A percentile compares a stretch with the other conserved stretches of the same genome.
phyloP scores from a whole-genome alignment of 768 basidiomycete species.

The Trametes maxima region DNA sequence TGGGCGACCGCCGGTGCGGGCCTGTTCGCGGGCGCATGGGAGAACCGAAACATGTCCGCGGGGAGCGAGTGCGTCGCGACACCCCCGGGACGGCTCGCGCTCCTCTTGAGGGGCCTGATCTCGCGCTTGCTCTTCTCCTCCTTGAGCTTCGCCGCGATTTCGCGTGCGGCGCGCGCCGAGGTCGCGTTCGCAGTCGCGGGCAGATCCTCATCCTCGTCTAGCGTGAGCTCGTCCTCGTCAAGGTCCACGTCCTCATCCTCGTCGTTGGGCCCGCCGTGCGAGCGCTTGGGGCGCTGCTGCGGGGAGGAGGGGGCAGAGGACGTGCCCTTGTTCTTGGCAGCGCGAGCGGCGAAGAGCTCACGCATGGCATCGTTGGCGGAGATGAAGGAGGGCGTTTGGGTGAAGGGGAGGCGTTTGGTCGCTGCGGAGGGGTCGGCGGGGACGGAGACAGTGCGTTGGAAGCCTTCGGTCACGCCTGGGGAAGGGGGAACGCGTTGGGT shows the following conservation, averaged over 20 bases:
- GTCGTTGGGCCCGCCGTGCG: constrained; percentile 11
- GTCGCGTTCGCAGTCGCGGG: not conserved
- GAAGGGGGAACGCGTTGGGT: not conserved
- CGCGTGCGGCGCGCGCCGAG: constrained; percentile 8
- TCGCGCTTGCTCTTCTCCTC: constrained; percentile 23
- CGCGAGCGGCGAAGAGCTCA: constrained; percentile 16
- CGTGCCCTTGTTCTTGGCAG: constrained; percentile 16
- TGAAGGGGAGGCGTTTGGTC: constrained; percentile 23
- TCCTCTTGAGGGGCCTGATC: constrained; percentile 24
- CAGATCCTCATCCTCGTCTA: constrained; percentile 5
- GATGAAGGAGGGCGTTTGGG: constrained; percentile 23
- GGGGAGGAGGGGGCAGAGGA: constrained; percentile 16
- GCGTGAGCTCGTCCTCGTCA: constrained; percentile 16
- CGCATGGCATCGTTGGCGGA: constrained; percentile 26
- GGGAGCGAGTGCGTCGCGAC: constrained; percentile 21
- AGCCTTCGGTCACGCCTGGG: constrained; percentile 27
- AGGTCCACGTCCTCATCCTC: constrained; percentile 16
- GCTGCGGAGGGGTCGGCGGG: constrained; percentile 14
- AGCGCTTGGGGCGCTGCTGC: constrained; percentile 22
- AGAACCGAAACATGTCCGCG: constrained; percentile 21
- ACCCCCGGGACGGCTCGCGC: constrained; percentile 14
- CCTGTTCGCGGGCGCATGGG: constrained; percentile 8
- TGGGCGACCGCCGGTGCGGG: not conserved
- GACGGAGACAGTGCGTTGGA: constrained; percentile 23
- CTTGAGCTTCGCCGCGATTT: constrained; percentile 3